Evolutionary conservation across 2,329 filamentous ascomycete genomes (phyloP), one percentile per base, ranked within the genome.

Genomic region (Monosporascus sp.): DNA sequence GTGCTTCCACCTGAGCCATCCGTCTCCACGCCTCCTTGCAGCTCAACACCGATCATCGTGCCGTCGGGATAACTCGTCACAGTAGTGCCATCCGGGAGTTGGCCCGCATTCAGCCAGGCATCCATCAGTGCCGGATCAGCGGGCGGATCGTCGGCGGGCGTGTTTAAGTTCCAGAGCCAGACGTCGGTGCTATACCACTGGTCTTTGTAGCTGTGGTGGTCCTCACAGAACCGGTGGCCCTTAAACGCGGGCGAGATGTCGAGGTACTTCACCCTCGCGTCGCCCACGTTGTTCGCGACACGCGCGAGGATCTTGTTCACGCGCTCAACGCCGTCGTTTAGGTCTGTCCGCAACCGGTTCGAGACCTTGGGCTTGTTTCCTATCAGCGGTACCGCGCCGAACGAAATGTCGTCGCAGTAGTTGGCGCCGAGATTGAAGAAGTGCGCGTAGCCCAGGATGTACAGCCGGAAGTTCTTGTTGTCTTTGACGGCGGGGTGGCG

Each of bases 121-220:
- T 50, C 40, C 17, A 50, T 49, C 26, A 45, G 22, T 8, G 47
- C 19, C 27, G 40, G 40, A 50, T 53, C 52, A 40, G 52, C 47
- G 31, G 46, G 47, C 7, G 47, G 48, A 27, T 53, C 52, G 40
- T 45, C 16, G 24, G 22, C 17, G 22, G 52, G 52, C 26, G 41
- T 26, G 52, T 55, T 45, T 38, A 53, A 37, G 53, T 55, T 55
- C 53, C 50, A 53, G 47, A 55, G 50, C 53, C 53, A 55, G 53
- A 55, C 50, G 47, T 52, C 47, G 16, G 31, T 3, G 40, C 27
- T 50, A 38, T 50, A 52, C 44, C 44, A 55, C 47, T 55, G 50
- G 22, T 52, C 53, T 40, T 46, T 9, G 50, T 46, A 55, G 36
- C 37, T 55, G 41, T 55, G 53, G 50, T 46, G 19, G 38, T 37